Evolutionary conservation across 192 early-diverging fungal genomes (phyloP).

Genomic region (Rhizoclosmatium globosum): DNA sequence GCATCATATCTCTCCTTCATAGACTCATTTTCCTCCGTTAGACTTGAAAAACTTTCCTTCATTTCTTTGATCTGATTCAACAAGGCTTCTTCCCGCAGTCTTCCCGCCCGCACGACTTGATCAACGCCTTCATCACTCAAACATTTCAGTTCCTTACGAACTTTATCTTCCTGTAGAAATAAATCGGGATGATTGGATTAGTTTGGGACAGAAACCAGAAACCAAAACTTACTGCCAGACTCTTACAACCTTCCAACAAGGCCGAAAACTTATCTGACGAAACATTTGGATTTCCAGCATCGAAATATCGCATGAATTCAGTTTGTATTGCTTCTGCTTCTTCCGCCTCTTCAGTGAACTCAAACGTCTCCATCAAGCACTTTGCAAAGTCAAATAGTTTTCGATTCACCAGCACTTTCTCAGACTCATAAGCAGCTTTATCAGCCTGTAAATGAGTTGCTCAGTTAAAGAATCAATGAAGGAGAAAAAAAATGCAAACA

Average conservation of each 20-base stretch:
- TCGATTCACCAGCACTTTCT: neutral
- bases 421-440: neutral
- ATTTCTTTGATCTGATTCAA: neutral
- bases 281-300: neutral
- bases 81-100: neutral
- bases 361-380: conserved; percentile 10
- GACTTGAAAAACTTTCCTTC: neutral
- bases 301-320: conserved; percentile 13
- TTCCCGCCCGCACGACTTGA: neutral
- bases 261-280: conserved; percentile 3
- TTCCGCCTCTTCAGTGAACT: neutral
- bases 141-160: neutral
- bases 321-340: neutral
- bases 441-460: neutral
- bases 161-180: neutral
- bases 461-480: too few species aligned
- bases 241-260: conserved; percentile 11
- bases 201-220: neutral
- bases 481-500: neutral
- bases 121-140: neutral
- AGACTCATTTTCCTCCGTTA: neutral
- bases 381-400: conserved; percentile 10
- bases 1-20: neutral
- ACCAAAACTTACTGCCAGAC: neutral
- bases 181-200: neutral